phyloP scores from a whole-genome alignment of 345 rosid species.

The Dipteronia dyeriana region DNA sequence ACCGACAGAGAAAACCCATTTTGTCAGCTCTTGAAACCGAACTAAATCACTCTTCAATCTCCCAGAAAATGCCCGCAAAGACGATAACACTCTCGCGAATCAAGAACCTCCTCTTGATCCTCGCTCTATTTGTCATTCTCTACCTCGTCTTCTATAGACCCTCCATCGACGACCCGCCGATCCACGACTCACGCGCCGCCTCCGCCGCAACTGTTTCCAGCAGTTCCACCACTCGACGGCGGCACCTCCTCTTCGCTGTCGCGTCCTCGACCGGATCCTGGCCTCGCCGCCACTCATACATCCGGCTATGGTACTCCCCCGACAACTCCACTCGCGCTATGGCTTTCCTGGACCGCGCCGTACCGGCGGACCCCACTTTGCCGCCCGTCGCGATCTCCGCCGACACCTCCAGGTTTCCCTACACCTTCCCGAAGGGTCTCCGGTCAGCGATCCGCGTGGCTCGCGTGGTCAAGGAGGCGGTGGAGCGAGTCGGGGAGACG shows the following conservation, averaged over 20 bases:
- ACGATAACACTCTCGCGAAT: slow-evolving; percentile 18
- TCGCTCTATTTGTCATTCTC: slow-evolving; percentile 44
- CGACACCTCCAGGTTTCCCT: slow-evolving; percentile 74
- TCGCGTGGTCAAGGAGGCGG: slow-evolving; percentile 79
- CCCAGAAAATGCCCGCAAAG: neutral
- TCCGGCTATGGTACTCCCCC: slow-evolving; percentile 74
- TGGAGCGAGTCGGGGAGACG: slow-evolving; percentile 43
- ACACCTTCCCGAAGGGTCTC: slow-evolving; percentile 68
- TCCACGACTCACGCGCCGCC: slow-evolving; percentile 27
- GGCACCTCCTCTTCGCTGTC: slow-evolving; percentile 71
- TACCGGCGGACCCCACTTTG: slow-evolving; percentile 36
- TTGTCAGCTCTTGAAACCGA: neutral
- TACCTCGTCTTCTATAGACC: slow-evolving; percentile 44
- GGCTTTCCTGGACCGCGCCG: slow-evolving; percentile 60
- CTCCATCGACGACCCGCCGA: slow-evolving; percentile 31
- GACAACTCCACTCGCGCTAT: slow-evolving; percentile 61
- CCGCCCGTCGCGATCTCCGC: slow-evolving; percentile 57
- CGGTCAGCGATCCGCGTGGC: slow-evolving; percentile 86
- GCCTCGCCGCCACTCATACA: slow-evolving; percentile 58
- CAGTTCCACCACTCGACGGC: slow-evolving; percentile 40
- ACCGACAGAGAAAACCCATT: neutral
- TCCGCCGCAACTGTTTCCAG: slow-evolving; percentile 7
- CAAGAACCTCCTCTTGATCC: slow-evolving; percentile 46
- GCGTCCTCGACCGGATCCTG: slow-evolving; percentile 70
- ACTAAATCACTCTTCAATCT: neutral